Evolutionary conservation across 2,329 filamentous ascomycete species (phyloP).

Genomic region (Epichloe gansuensis): DNA sequence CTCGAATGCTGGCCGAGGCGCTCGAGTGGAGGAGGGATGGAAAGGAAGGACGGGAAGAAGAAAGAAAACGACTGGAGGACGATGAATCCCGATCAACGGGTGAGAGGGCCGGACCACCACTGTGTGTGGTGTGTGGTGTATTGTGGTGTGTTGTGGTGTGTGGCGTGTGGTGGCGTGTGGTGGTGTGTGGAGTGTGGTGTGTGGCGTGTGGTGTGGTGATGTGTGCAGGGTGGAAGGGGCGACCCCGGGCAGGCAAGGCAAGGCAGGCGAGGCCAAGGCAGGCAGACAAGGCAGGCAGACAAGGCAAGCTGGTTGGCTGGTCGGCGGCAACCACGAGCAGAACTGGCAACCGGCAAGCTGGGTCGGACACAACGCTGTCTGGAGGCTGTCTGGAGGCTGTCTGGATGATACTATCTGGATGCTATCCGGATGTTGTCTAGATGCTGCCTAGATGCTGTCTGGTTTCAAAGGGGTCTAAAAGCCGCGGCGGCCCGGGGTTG

Average conservation of each 20-base stretch:
- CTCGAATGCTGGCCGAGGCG: not conserved
- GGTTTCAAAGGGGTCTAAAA: too few species aligned
- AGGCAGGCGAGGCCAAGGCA: not conserved
- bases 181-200: not conserved
- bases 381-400: too few species aligned
- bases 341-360: not conserved
- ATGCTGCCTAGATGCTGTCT: too few species aligned
- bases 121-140: not conserved
- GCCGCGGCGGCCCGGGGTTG: too few species aligned
- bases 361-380: not conserved
- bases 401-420: too few species aligned
- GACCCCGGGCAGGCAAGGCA: not conserved
- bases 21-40: not conserved
- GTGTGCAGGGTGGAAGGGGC: not conserved
- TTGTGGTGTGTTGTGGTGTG: not conserved
- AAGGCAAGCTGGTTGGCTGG: not conserved
- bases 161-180: not conserved
- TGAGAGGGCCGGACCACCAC: not conserved
- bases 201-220: not conserved
- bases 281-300: not conserved
- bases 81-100: not conserved
- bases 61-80: not conserved
- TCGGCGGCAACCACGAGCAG: not conserved
- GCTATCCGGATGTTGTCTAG: too few species aligned
- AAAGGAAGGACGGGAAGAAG: not conserved